Base-by-base conservation (phyloP, 306 rosid species). In the Gastrolobium villosum region DNA sequence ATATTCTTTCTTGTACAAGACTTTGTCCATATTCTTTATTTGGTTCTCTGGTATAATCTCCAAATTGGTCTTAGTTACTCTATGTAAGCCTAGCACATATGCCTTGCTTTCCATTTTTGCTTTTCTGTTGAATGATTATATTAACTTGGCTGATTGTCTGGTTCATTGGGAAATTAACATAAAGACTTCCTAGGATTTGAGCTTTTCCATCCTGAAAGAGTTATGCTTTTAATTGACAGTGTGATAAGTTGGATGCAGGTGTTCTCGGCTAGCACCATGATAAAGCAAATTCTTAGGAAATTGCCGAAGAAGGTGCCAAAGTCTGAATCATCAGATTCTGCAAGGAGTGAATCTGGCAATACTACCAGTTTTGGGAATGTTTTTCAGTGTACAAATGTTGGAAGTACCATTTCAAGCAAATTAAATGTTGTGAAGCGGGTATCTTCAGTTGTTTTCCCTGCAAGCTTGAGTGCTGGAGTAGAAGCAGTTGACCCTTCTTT, bases 341-440 rank as follows among this genome's bases (percentile, higher is more conserved):
- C 75, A n/a, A 86, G 84, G 69, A 85, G 87, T 80, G 99, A 88
- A 66, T 84, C 97, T 45, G 88, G 93, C 73, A 90, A 72, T 84
- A 64, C 88, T 61, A 76, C 88, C 39, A 92, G 85, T 82, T 84
- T 90, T 75, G 90, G 96, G 44, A 88, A 85, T 84, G 98, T 90
- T 6, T 96, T 96, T 86, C 99, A 91, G 76, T 96, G 99, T 80
- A 87, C 99, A 78, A 93, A 91, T 78, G 96, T 95, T 57, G 99
- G 98, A 71, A 91, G 92, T 70, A 88, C 99, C 69, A 85, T 96
- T 77, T 88, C 99, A 5, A 93, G 97, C 90, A 96, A 96, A 86
- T 84, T 96, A 75, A 96, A 90, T 84, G 98, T 91, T 8, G 99
- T 96, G 57, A 93, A 96, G 81, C 84, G 99, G 77, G 99, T 96